Percentiles rank a stretch among this genome's conserved stretches.
Evolutionary conservation across 129 eudicot genomes (phyloP).

Genomic region (Flaveria ramosissima): DNA sequence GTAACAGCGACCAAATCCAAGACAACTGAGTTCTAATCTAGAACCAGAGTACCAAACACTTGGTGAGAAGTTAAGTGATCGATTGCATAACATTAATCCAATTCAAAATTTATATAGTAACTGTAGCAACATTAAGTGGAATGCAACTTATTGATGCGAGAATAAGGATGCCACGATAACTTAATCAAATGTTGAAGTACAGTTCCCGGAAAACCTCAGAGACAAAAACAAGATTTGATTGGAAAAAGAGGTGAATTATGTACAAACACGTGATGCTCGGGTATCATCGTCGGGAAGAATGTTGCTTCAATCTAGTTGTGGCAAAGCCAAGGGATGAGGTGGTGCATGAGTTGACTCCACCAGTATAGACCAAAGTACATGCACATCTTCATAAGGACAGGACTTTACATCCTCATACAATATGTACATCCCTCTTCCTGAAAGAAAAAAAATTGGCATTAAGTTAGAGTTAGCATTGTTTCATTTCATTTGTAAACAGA

Average conservation of each 20-base stretch:
- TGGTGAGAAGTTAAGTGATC: too few species aligned
- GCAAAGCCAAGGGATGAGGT: conserved; percentile 60
- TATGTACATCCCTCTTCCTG: conserved; percentile 91
- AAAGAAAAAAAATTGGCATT: neutral
- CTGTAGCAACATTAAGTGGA: neutral
- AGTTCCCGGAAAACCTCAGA: conserved; percentile 26
- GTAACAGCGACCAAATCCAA: neutral
- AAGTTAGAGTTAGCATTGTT: too few species aligned
- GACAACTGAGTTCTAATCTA: too few species aligned
- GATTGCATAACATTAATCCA: neutral
- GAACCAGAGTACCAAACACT: too few species aligned
- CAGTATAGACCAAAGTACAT: conserved; percentile 88
- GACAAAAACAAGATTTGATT: conserved; percentile 27
- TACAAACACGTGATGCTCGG: conserved; percentile 37
- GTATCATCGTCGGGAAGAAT: conserved; percentile 10
- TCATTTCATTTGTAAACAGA: neutral
- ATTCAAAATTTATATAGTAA: neutral
- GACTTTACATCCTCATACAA: conserved; percentile 95
- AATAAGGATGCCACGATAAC: conserved; percentile 25
- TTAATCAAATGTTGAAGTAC: conserved; percentile 25
- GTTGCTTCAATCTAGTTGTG: conserved; percentile 36
- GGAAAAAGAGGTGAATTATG: conserved; percentile 34
- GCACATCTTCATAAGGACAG: conserved; percentile 92
- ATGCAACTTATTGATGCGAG: conserved; percentile 6
- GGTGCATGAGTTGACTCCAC: conserved; percentile 76